Base-by-base conservation (phyloP, 139 green algal genomes). In the Chlorokybus atmophyticus region DNA sequence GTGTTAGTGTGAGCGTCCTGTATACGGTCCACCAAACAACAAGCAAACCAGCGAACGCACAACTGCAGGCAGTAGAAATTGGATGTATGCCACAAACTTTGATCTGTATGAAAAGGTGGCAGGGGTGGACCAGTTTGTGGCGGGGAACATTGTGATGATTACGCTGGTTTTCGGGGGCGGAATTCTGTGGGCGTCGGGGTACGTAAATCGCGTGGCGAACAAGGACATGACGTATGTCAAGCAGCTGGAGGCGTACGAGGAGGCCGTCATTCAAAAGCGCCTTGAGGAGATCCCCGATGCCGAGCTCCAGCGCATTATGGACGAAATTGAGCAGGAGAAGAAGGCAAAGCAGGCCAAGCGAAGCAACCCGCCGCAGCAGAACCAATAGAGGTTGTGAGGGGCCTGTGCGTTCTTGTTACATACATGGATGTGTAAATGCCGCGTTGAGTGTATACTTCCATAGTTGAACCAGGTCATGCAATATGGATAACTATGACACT, bases 181-280 rank as follows among this genome's bases (percentile, higher is more conserved):
- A 40, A 47, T 65, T 19, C 35, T 19, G 19, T 68, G 38, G 29
- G 31, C 52, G n/a, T 14, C 10, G 32, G 71, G 21, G 10, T 98
- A 98, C 76, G 51, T 98, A 3, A 93, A 76, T 57, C 68, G 90
- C 4, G 90, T 98, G n/a, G 85, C 76, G 21, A 97, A 85, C 73
- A 97, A 97, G 85, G 79, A 98, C 73, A 98, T 98, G 90, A 97
- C 90, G 17, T 98, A 98, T 55, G 87, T 87, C 7, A 87, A 94
- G 77, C 90, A 98, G 74, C 73, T 98, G 61, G 74, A 94, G 67
- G 76, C 87, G n/a, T 98, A 98, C 74, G 90, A 98, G 69, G 83
- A 94, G 25, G 84, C 82, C 24, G 90, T 98, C n/a, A 69, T 69
- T 40, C 56, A 68, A 21, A 95, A 95, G 80, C 75, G 90, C 1